Evolutionary conservation across 2,329 filamentous ascomycete genomes (phyloP).

Genomic region (Xylaria polymorpha): DNA sequence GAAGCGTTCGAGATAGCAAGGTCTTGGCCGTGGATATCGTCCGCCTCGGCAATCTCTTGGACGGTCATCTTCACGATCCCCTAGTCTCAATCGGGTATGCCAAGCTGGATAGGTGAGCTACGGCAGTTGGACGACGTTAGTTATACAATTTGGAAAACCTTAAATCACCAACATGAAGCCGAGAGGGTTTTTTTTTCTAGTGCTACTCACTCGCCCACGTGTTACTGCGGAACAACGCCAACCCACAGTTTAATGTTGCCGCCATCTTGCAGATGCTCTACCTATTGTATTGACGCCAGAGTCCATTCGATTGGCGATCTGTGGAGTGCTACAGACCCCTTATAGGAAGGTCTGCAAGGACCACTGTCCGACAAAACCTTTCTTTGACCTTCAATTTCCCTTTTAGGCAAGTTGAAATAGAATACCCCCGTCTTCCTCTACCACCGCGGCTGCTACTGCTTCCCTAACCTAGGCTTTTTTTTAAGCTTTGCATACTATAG

Average conservation of each 20-base stretch:
- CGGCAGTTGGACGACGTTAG: neutral
- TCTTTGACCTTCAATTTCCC: too few relatives aligned
- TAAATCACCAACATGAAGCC: neutral
- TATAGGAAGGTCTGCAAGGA: too few relatives aligned
- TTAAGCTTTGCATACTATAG: too few relatives aligned
- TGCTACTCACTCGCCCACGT: neutral
- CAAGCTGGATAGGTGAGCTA: neutral
- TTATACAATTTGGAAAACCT: neutral
- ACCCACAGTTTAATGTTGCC: neutral
- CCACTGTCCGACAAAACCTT: too few relatives aligned
- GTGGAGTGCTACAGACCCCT: neutral
- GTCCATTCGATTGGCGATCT: neutral
- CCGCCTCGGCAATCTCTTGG: conserved; percentile 14
- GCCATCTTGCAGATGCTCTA: neutral
- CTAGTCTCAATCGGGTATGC: neutral
- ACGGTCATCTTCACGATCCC: conserved; percentile 14
- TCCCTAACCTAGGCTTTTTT: too few relatives aligned
- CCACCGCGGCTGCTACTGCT: too few relatives aligned
- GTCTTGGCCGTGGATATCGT: conserved; percentile 4
- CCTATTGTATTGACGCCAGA: neutral
- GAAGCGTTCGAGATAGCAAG: conserved; percentile 3
- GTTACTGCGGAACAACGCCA: neutral
- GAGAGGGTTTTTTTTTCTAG: neutral
- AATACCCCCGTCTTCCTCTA: too few relatives aligned
- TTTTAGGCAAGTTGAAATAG: too few relatives aligned